These are phyloP conservation scores for Alternaria solani DNA, from an alignment of 2,329 filamentous ascomycete genomes.

Conservation along the genomic window DNA sequence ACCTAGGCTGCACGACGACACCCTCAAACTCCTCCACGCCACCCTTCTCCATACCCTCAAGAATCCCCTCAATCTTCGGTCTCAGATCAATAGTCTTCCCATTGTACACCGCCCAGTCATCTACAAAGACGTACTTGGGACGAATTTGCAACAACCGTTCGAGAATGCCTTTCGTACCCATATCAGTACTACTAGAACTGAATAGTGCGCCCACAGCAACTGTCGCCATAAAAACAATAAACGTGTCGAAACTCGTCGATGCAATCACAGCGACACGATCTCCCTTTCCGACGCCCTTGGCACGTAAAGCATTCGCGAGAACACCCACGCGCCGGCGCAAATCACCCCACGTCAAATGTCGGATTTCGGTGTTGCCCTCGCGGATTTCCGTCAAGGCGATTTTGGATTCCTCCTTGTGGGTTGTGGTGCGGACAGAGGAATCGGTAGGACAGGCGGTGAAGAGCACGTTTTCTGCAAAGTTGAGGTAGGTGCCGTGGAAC, in stretches of 20 bases:
- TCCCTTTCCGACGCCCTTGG: slow-evolving; percentile 71
- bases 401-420: slow-evolving; percentile 73
- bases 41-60: slow-evolving; percentile 67
- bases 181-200: slow-evolving; percentile 79
- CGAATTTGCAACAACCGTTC: slow-evolving; percentile 78
- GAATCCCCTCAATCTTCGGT: slow-evolving; percentile 73
- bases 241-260: slow-evolving; percentile 77
- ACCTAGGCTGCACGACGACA: slow-evolving; percentile 72
- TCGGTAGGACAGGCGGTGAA: slow-evolving; percentile 61
- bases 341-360: slow-evolving; percentile 71
- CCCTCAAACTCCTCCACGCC: slow-evolving; percentile 67
- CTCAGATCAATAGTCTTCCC: slow-evolving; percentile 76
- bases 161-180: slow-evolving; percentile 79
- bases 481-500: slow-evolving; percentile 78
- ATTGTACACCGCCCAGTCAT: slow-evolving; percentile 82
- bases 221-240: slow-evolving; percentile 74
- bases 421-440: slow-evolving; percentile 58
- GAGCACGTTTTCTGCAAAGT: slow-evolving; percentile 83
- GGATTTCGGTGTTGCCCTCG: slow-evolving; percentile 66
- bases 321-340: slow-evolving; percentile 66
- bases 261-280: slow-evolving; percentile 80
- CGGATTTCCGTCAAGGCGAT: slow-evolving; percentile 76
- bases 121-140: slow-evolving; percentile 83
- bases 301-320: slow-evolving; percentile 72
- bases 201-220: slow-evolving; percentile 78